Evolutionary conservation across 108 stramenopile species (phyloP), one percentile per base, ranked within the genome.

Genomic region (Nitzschia palea): DNA sequence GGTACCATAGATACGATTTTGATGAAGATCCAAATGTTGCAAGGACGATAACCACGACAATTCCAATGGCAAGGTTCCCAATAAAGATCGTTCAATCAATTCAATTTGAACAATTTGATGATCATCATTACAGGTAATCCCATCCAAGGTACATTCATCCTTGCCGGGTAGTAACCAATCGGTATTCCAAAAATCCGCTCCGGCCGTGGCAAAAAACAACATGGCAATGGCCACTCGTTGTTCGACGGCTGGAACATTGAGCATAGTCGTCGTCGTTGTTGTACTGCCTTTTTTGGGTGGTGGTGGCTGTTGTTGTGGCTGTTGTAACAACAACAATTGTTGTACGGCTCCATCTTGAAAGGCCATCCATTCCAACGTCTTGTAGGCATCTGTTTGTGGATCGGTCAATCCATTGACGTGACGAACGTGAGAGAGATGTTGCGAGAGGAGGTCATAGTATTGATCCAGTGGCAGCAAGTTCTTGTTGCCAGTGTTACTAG

Each of bases 291-390:
- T n/a, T n/a, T n/a, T n/a, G n/a, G n/a, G n/a, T n/a, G n/a, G n/a
- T n/a, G n/a, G n/a, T n/a, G n/a, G n/a, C n/a, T n/a, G n/a, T n/a
- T n/a, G n/a, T n/a, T n/a, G n/a, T n/a, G n/a, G n/a, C n/a, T 55
- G 6, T 12, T 55, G 4, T 5, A 4, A 8, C 14, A 55, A 27
- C 8, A 33, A 29, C 25, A 63, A 6, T n/a, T 51, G 51, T 10
- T 26, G 26, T 0, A 37, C 44, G 26, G 48, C 65, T 4, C 48
- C 48, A 37, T 65, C 65, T 40, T 48, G 51, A 48, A 65, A 65
- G 1, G 51, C 50, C 51, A 65, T 65, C 65, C 65, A 65, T 32
- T 65, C 65, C 17, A 65, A 33, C 3, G 65, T 52, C 26, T 48
- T 23, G 27, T 53, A 65, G 25, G 44, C 17, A 0, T 50, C 29